phyloP scores from a whole-genome alignment of 345 rosid genomes.

The Moricandia moricandioides region DNA sequence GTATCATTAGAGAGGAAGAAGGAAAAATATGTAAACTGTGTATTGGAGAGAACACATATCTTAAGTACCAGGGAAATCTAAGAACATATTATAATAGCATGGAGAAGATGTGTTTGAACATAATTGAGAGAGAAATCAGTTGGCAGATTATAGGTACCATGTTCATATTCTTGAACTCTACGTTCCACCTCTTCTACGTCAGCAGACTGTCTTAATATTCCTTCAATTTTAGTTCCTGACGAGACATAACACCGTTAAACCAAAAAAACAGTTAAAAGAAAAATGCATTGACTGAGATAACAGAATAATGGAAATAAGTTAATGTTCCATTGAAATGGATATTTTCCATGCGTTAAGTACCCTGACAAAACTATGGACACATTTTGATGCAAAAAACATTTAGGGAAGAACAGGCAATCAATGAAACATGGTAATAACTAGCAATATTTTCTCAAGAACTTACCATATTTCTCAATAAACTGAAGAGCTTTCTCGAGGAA shows the following conservation, averaged over 20 bases:
- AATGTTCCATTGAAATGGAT: not conserved
- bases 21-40: not conserved
- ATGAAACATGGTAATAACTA: slow-evolving; percentile 8
- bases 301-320: slow-evolving; percentile 5
- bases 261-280: not conserved
- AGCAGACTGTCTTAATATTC: slow-evolving; percentile 88
- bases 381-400: not conserved
- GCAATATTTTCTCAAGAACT: slow-evolving; percentile 27
- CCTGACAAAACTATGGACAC: not conserved
- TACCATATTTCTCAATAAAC: slow-evolving; percentile 90
- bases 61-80: slow-evolving; percentile 2
- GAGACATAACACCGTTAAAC: slow-evolving; percentile 26
- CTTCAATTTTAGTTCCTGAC: slow-evolving; percentile 82
- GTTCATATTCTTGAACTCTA: slow-evolving; percentile 94
- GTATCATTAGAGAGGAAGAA: slow-evolving; percentile 9
- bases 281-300: slow-evolving; percentile 4
- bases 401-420: not conserved
- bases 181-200: slow-evolving; percentile 97
- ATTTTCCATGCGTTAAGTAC: slow-evolving; percentile 11
- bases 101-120: slow-evolving; percentile 19
- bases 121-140: slow-evolving; percentile 17
- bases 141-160: slow-evolving; percentile 48
- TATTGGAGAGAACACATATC: not conserved
- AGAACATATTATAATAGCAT: slow-evolving; percentile 20
- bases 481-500: slow-evolving; percentile 98